These are phyloP conservation scores for Acanthamoeba divionensis DNA, from an alignment of 208 protist species.

Conservation along the genomic window DNA sequence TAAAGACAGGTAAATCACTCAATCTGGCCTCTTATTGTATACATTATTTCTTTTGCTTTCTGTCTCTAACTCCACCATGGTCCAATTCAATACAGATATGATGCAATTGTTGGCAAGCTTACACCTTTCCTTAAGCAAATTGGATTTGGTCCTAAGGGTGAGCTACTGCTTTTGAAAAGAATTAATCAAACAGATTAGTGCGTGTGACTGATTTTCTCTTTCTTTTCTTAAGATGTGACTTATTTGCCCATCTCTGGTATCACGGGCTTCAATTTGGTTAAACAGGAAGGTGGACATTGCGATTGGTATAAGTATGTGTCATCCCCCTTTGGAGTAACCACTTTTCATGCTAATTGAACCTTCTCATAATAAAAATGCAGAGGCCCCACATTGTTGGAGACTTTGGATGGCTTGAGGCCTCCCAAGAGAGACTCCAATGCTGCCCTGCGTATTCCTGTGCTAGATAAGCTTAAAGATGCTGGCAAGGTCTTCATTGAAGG, in stretches of 20 bases:
- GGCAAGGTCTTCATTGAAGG: slow-evolving; percentile 91
- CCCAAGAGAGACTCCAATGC: slow-evolving; percentile 83
- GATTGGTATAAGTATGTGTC: slow-evolving; percentile 79
- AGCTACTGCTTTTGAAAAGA: not conserved
- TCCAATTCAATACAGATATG: slow-evolving; percentile 84
- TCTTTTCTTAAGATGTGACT: slow-evolving; percentile 69
- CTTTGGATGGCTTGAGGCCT: slow-evolving; percentile 87
- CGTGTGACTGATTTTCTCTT: slow-evolving; percentile 7
- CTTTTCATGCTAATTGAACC: not conserved
- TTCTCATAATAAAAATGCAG: slow-evolving; percentile 71
- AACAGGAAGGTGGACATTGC: slow-evolving; percentile 80
- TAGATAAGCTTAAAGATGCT: slow-evolving; percentile 93
- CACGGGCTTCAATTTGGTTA: slow-evolving; percentile 91
- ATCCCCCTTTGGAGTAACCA: not conserved
- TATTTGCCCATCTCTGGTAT: slow-evolving; percentile 96
- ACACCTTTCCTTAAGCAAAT: slow-evolving; percentile 92
- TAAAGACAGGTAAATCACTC: slow-evolving; percentile 80
- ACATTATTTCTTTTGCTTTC: not conserved
- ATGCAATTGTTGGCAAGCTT: slow-evolving; percentile 93
- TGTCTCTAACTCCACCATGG: not conserved
- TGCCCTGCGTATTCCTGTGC: slow-evolving; percentile 90
- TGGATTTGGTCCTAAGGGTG: slow-evolving; percentile 87
- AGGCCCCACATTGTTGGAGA: slow-evolving; percentile 89
- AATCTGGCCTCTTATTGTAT: not conserved
- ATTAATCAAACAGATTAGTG: not conserved